Percentiles rank a stretch among this genome's conserved stretches.
Conservation (phyloP, 768 basidiomycete genomes). For the Boletus huronensis region DNA sequence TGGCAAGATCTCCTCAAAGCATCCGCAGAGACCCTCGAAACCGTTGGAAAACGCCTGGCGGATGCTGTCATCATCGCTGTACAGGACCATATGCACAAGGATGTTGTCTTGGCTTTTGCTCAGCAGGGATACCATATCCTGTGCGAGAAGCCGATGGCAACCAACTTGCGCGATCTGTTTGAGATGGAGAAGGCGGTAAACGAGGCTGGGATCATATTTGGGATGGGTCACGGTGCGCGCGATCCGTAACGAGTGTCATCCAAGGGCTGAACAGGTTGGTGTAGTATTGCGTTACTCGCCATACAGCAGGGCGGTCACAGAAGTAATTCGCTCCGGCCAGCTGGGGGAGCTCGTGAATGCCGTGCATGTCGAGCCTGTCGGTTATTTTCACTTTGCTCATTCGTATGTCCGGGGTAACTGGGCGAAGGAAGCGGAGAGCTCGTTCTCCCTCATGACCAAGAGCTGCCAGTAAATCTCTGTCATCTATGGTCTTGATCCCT, state of each 20-base stretch:
- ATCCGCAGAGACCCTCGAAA: conserved; percentile 61
- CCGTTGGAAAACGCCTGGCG: conserved; percentile 66
- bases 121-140: conserved; percentile 84
- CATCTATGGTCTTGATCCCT: background rate
- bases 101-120: conserved; percentile 71
- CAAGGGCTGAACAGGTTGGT: background rate
- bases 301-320: conserved; percentile 67
- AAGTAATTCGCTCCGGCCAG: conserved; percentile 63
- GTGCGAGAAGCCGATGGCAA: conserved; percentile 94
- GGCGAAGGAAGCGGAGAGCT: conserved; percentile 63
- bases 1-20: conserved; percentile 71
- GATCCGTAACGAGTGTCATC: background rate
- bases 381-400: conserved; percentile 86
- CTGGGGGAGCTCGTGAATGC: conserved; percentile 80
- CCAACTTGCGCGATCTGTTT: conserved; percentile 65
- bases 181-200: conserved; percentile 71
- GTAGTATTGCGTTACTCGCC: conserved; percentile 86
- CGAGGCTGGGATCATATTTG: conserved; percentile 72
- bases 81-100: conserved; percentile 75
- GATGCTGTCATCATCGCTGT: conserved; percentile 82
- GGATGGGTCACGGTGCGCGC: conserved; percentile 75
- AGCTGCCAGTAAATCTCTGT: conserved; percentile 70
- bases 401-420: conserved; percentile 86
- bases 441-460: conserved; percentile 86
- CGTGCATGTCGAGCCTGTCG: conserved; percentile 83